A percentile compares a stretch with the other conserved stretches of the same genome.
phyloP scores from a whole-genome alignment of 192 early-diverging fungal genomes.

The Linnemannia schmuckeri region DNA sequence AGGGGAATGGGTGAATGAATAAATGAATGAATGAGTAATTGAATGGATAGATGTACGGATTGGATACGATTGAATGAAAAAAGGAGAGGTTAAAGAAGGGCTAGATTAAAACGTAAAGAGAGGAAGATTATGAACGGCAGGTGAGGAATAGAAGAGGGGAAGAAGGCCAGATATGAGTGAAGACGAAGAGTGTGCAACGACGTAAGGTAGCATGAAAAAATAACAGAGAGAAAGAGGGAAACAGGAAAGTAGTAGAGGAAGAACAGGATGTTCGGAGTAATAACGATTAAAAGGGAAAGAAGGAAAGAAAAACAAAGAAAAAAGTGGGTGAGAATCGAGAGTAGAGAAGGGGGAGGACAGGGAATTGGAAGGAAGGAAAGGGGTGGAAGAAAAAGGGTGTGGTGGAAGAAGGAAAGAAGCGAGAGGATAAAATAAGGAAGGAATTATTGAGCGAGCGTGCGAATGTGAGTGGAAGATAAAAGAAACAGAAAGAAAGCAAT shows the following conservation, averaged over 20 bases:
- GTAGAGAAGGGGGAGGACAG: neutral
- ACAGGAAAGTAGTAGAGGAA: conserved; percentile 2
- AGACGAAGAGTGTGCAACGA: neutral
- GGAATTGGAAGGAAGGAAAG: neutral
- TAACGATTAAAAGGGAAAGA: neutral
- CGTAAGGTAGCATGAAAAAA: neutral
- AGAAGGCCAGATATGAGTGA: neutral
- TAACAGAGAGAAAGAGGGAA: conserved; percentile 3
- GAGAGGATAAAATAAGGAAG: neutral
- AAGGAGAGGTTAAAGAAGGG: neutral
- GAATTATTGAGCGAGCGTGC: neutral
- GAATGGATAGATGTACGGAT: neutral
- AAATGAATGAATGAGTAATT: neutral
- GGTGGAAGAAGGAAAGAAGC: neutral
- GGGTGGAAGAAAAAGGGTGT: neutral
- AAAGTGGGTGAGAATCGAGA: neutral
- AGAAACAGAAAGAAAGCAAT: neutral
- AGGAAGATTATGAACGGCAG: neutral
- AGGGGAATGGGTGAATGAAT: no score
- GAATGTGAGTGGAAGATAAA: neutral
- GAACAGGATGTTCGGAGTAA: conserved; percentile 7
- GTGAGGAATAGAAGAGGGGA: neutral
- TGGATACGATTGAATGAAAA: neutral
- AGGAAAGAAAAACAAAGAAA: neutral
- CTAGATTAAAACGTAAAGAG: neutral